Evolutionary conservation across 2,329 filamentous ascomycete genomes (phyloP).

Genomic region (Aspergillus neotritici): DNA sequence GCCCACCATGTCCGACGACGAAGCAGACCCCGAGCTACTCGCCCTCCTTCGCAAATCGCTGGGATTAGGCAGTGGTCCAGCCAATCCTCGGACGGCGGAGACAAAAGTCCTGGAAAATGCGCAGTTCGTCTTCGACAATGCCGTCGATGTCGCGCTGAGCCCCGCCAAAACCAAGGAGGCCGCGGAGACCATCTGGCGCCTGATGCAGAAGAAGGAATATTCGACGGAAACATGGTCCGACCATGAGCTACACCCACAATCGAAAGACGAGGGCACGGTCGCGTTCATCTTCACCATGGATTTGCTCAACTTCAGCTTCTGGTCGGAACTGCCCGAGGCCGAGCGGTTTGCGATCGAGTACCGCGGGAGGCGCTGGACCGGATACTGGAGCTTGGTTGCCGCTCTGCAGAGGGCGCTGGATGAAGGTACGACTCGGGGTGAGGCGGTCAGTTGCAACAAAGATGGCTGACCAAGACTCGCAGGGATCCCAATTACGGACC

Average conservation of each 20-base stretch:
- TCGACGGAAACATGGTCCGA: constrained; percentile 80
- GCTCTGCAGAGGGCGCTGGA: constrained; percentile 80
- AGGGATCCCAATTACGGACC: constrained; percentile 84
- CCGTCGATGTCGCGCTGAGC: constrained; percentile 85
- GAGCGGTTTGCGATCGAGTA: constrained; percentile 82
- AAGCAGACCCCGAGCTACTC: constrained; percentile 80
- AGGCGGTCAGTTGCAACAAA: too few relatives aligned
- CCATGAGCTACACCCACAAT: constrained; percentile 83
- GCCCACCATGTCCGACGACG: constrained; percentile 75
- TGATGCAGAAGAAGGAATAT: constrained; percentile 80
- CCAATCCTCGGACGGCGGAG: constrained; percentile 57
- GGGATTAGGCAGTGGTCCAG: constrained; percentile 52
- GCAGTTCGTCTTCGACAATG: constrained; percentile 83
- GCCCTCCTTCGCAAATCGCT: constrained; percentile 79
- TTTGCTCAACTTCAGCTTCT: constrained; percentile 93
- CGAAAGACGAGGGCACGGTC: constrained; percentile 71
- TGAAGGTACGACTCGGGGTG: constrained; percentile 55
- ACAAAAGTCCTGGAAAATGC: constrained; percentile 78
- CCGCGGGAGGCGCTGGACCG: constrained; percentile 74
- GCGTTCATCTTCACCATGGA: constrained; percentile 98
- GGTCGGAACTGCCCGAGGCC: constrained; percentile 66
- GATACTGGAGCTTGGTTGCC: constrained; percentile 92
- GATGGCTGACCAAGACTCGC: constrained; percentile 13
- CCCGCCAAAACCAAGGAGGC: constrained; percentile 77
- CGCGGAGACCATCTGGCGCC: constrained; percentile 67